Evolutionary conservation across 768 basidiomycete species (phyloP).

Genomic region (Lanmaoa rubissima): DNA sequence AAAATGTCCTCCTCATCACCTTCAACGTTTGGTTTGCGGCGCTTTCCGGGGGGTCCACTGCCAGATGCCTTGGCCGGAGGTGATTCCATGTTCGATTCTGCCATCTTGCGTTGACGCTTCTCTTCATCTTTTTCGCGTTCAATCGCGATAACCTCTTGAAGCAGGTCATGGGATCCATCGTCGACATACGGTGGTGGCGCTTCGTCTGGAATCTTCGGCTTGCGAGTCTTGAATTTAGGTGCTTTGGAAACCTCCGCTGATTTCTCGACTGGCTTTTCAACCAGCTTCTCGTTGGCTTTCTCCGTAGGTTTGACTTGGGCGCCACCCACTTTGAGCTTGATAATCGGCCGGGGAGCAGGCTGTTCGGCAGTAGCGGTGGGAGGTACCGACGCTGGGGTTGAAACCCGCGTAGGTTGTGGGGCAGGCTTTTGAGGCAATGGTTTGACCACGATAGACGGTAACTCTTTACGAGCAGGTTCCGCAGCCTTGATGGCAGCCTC

Average conservation of each 20-base stretch:
- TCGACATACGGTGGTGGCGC: slow-evolving; percentile 70
- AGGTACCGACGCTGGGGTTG: slow-evolving; percentile 16
- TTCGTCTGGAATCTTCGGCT: slow-evolving; percentile 42
- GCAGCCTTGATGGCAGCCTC: slow-evolving; percentile 57
- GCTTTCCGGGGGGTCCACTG: slow-evolving; percentile 46
- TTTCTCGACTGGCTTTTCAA: slow-evolving; percentile 26
- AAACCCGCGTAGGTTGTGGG: slow-evolving; percentile 8
- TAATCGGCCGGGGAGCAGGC: slow-evolving; percentile 50
- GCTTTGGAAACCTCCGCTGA: slow-evolving; percentile 34
- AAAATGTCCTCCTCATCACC: slow-evolving; percentile 63
- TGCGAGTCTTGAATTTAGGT: slow-evolving; percentile 41
- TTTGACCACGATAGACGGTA: slow-evolving; percentile 28
- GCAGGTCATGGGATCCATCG: slow-evolving; percentile 77
- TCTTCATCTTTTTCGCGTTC: slow-evolving; percentile 65
- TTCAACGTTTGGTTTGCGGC: slow-evolving; percentile 49
- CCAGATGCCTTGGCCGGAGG: slow-evolving; percentile 37
- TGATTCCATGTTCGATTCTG: slow-evolving; percentile 40
- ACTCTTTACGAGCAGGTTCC: slow-evolving; percentile 21
- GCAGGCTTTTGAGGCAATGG: slow-evolving; percentile 19
- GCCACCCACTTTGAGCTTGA: slow-evolving; percentile 68
- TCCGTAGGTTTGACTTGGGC: slow-evolving; percentile 36
- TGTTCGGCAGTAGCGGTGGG: slow-evolving; percentile 22
- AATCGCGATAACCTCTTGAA: slow-evolving; percentile 80
- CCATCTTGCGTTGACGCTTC: slow-evolving; percentile 43
- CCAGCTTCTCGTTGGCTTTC: slow-evolving; percentile 28